Percentiles rank a stretch among this genome's conserved stretches.
Evolutionary conservation across 352 stramenopile species (phyloP).

Genomic region (Pythium apleroticum): DNA sequence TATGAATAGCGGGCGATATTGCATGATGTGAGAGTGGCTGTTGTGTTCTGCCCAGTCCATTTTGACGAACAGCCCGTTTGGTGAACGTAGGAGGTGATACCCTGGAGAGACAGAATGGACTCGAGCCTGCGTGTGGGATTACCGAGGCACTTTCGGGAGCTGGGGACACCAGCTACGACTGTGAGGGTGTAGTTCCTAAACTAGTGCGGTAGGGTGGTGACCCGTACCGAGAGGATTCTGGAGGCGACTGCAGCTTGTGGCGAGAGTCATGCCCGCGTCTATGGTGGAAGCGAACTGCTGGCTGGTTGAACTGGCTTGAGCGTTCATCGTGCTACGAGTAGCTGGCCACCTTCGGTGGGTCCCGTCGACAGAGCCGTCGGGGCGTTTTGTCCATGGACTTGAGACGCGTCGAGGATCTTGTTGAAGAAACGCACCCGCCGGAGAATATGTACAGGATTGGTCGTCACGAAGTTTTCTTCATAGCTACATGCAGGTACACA

Average conservation of each 20-base stretch:
- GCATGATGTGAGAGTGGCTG: too few relatives aligned
- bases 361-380: slow-evolving; percentile 6
- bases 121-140: too few relatives aligned
- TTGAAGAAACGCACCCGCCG: slow-evolving; percentile 68
- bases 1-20: neutral
- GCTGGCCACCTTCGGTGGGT: slow-evolving; percentile 10
- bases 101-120: too few relatives aligned
- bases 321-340: slow-evolving; percentile 16
- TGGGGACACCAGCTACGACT: neutral
- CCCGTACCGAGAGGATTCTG: neutral
- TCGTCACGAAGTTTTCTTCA: slow-evolving; percentile 72
- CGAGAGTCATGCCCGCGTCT: neutral
- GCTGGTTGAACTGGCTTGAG: neutral
- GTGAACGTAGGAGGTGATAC: neutral
- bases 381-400: slow-evolving; percentile 23
- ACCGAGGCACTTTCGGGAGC: neutral
- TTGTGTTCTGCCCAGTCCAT: neutral
- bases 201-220: neutral
- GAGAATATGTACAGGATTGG: slow-evolving; percentile 74
- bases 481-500: slow-evolving; percentile 40
- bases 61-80: neutral
- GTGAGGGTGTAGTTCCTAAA: neutral
- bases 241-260: too few relatives aligned
- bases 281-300: neutral
- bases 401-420: slow-evolving; percentile 66